Conservation (phyloP, 768 basidiomycete species). For the Lactarius vividus region DNA sequence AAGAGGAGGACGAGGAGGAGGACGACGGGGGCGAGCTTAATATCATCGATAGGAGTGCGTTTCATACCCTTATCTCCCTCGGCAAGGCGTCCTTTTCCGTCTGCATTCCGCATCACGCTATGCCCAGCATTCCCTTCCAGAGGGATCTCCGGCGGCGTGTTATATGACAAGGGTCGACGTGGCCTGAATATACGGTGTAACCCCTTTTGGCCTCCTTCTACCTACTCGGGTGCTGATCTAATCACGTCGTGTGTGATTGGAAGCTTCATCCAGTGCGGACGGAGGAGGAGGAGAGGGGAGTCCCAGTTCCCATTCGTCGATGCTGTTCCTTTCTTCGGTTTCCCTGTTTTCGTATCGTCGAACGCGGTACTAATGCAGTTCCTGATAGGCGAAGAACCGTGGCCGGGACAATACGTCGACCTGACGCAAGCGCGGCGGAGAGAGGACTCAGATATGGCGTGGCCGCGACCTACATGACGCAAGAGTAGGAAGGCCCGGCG, state of each 20-base stretch:
- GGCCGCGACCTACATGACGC: slow-evolving; percentile 64
- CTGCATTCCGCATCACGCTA: slow-evolving; percentile 7
- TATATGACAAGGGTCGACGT: slow-evolving; percentile 12
- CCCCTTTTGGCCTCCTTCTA: slow-evolving; percentile 10
- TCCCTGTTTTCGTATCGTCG: slow-evolving; percentile 13
- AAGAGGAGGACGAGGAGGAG: slow-evolving; percentile 48
- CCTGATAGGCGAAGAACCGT: slow-evolving; percentile 58
- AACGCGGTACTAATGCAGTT: slow-evolving; percentile 13
- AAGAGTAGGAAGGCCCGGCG: neutral
- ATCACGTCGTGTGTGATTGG: slow-evolving; percentile 2
- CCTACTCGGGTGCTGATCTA: neutral
- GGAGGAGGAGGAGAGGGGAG: neutral
- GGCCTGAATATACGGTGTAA: slow-evolving; percentile 2
- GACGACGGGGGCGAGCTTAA: slow-evolving; percentile 46
- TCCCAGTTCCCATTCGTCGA: neutral
- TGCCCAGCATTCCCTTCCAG: neutral
- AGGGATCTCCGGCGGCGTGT: slow-evolving; percentile 6
- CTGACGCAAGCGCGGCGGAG: slow-evolving; percentile 58
- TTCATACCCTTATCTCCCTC: slow-evolving; percentile 6
- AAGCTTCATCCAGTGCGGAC: neutral
- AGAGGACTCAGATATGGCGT: slow-evolving; percentile 56
- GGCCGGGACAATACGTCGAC: slow-evolving; percentile 76
- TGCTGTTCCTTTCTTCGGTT: slow-evolving; percentile 19
- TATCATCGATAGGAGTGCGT: slow-evolving; percentile 72
- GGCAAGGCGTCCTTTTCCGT: slow-evolving; percentile 3